phyloP scores from a whole-genome alignment of 345 rosid species.

The Theobroma cacao region DNA sequence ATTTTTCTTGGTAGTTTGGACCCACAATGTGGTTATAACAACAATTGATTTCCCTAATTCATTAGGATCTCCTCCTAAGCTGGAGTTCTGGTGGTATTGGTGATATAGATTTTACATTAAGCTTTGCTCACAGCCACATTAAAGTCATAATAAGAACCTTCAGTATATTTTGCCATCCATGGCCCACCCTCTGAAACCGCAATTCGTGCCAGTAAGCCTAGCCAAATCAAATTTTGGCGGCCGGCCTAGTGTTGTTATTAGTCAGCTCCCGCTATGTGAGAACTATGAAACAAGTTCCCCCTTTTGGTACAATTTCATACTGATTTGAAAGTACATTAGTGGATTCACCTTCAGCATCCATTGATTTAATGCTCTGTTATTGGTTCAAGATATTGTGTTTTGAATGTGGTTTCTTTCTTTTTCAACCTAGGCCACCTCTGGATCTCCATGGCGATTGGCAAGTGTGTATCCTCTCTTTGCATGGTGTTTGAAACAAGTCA shows the following conservation, averaged over 20 bases:
- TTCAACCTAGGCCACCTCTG: background rate
- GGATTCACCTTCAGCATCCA: slow-evolving; percentile 54
- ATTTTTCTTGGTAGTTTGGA: background rate
- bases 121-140: background rate
- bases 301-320: slow-evolving; percentile 14
- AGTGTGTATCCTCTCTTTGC: slow-evolving; percentile 17
- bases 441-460: background rate
- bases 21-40: background rate
- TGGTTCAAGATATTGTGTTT: background rate
- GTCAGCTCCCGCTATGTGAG: slow-evolving; percentile 25
- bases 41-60: background rate
- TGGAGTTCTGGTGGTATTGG: background rate
- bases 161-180: background rate
- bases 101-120: background rate
- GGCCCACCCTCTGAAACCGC: background rate
- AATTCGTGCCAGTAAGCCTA: background rate
- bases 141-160: background rate
- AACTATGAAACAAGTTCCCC: slow-evolving; percentile 27
- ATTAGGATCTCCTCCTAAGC: background rate
- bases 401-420: slow-evolving; percentile 17
- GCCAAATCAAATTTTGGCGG: slow-evolving; percentile 13
- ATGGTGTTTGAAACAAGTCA: slow-evolving; percentile 7
- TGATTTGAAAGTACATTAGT: slow-evolving; percentile 37
- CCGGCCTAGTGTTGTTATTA: slow-evolving; percentile 17
- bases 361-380: slow-evolving; percentile 26